These are phyloP conservation scores for Starmerella powellii DNA, from an alignment of 805 yeast species.

Conservation along the genomic window DNA sequence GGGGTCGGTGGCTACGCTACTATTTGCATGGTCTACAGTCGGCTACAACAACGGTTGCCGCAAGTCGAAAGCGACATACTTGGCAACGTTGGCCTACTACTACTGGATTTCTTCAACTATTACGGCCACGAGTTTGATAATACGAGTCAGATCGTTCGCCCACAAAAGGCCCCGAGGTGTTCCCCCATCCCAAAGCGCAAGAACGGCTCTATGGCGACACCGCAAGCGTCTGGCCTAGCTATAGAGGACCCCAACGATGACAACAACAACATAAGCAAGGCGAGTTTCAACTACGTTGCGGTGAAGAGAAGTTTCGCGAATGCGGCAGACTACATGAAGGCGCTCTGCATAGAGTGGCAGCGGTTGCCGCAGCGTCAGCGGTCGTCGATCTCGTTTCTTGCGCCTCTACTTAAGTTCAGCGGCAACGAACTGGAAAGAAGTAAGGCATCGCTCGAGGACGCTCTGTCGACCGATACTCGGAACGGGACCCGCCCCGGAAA, in stretches of 20 bases:
- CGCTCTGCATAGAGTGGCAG: slow-evolving; percentile 12
- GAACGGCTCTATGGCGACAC: slow-evolving; percentile 40
- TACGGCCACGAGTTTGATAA: slow-evolving; percentile 86
- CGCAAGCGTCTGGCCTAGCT: slow-evolving; percentile 44
- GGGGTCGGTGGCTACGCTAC: slow-evolving; percentile 92
- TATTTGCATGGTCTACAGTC: slow-evolving; percentile 87
- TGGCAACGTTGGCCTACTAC: slow-evolving; percentile 70
- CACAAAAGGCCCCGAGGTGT: slow-evolving; percentile 23
- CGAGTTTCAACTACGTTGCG: slow-evolving; percentile 68
- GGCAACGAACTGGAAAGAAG: neutral
- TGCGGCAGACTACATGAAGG: slow-evolving; percentile 21
- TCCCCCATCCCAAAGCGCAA: slow-evolving; percentile 47
- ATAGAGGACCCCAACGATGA: slow-evolving; percentile 85
- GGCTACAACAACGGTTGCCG: slow-evolving; percentile 26
- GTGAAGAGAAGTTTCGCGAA: slow-evolving; percentile 59
- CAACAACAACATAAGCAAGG: slow-evolving; percentile 71
- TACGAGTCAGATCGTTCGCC: slow-evolving; percentile 58
- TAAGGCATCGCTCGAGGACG: slow-evolving; percentile 6
- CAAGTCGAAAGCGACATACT: slow-evolving; percentile 30
- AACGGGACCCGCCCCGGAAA: too few species aligned
- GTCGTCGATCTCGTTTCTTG: slow-evolving; percentile 17
- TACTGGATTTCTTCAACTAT: slow-evolving; percentile 84
- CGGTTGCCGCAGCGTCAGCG: neutral
- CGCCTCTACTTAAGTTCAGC: slow-evolving; percentile 13
- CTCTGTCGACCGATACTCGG: slow-evolving; percentile 1